phyloP scores from a whole-genome alignment of 1,284 basidiomycete genomes.

The Hymenochaete sp. region DNA sequence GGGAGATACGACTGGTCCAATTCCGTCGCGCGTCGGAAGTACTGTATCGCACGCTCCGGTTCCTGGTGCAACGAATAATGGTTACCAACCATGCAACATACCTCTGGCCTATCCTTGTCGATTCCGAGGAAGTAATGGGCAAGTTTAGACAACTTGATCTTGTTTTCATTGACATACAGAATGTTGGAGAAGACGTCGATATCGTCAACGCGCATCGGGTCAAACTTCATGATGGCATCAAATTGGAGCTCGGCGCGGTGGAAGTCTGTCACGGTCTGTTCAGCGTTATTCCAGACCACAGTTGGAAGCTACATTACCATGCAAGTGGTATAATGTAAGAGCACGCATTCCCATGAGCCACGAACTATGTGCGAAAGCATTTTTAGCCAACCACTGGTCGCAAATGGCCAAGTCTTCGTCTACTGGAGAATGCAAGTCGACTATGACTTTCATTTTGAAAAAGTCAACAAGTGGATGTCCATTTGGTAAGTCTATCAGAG shows the following conservation, averaged over 20 bases:
- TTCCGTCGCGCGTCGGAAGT: constrained; percentile 89
- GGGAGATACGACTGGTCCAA: constrained; percentile 91
- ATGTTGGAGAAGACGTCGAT: constrained; percentile 97
- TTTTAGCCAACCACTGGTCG: constrained; percentile 59
- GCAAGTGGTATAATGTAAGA: constrained; percentile 81
- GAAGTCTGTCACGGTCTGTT: constrained; percentile 56
- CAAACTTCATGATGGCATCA: constrained; percentile 67
- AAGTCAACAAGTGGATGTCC: constrained; percentile 73
- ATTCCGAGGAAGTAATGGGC: constrained; percentile 86
- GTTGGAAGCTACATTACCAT: constrained; percentile 47
- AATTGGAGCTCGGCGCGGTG: constrained; percentile 77
- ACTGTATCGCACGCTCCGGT: constrained; percentile 93
- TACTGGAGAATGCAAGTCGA: constrained; percentile 82
- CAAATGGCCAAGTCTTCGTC: constrained; percentile 76
- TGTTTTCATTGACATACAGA: constrained; percentile 89
- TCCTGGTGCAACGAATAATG: constrained; percentile 91
- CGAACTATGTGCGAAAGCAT: constrained; percentile 76
- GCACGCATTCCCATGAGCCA: constrained; percentile 85
- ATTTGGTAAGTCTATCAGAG: constrained; percentile 53
- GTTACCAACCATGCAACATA: constrained; percentile 95
- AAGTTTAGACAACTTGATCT: constrained; percentile 81
- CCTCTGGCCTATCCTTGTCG: constrained; percentile 88
- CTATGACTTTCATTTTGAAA: constrained; percentile 85
- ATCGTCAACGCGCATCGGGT: constrained; percentile 90
- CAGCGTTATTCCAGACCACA: background rate